Conservation (phyloP, 495 filamentous ascomycete species). For the Entonaema liquescens region DNA sequence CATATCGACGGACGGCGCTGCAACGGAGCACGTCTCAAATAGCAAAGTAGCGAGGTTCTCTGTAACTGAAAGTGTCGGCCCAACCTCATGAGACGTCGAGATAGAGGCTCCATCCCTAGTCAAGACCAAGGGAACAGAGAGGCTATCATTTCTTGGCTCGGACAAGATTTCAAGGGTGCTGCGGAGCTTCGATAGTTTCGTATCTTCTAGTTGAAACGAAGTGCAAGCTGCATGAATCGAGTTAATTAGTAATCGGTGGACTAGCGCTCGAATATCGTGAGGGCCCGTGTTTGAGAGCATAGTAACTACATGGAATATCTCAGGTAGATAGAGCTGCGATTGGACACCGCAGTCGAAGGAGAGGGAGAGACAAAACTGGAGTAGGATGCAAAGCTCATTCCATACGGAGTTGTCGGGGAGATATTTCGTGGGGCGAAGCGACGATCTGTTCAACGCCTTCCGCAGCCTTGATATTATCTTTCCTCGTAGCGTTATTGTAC, state of each 20-base stretch:
- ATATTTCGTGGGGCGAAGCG: constrained; percentile 65
- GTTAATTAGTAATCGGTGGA: constrained; percentile 69
- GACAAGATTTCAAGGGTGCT: constrained; percentile 62
- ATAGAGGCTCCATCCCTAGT: constrained; percentile 55
- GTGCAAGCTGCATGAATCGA: constrained; percentile 72
- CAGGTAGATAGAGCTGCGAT: constrained; percentile 69
- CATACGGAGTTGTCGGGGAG: constrained; percentile 70
- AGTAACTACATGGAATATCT: constrained; percentile 72
- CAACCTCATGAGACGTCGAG: constrained; percentile 57
- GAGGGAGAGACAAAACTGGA: constrained; percentile 68
- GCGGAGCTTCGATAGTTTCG: constrained; percentile 60
- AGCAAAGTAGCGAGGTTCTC: constrained; percentile 64
- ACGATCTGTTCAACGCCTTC: constrained; percentile 70
- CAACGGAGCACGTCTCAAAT: constrained; percentile 67
- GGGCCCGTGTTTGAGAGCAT: constrained; percentile 71
- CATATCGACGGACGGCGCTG: constrained; percentile 68
- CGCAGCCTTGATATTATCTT: constrained; percentile 68
- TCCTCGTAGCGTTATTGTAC: constrained; percentile 67
- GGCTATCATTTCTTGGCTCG: constrained; percentile 61
- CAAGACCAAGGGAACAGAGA: constrained; percentile 51
- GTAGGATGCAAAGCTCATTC: constrained; percentile 69
- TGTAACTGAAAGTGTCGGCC: constrained; percentile 58
- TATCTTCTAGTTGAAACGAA: constrained; percentile 66
- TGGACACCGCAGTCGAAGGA: constrained; percentile 72
- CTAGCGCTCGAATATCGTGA: constrained; percentile 60